Base-by-base conservation (phyloP, 1,284 basidiomycete genomes). In the Trametes hirsuta region DNA sequence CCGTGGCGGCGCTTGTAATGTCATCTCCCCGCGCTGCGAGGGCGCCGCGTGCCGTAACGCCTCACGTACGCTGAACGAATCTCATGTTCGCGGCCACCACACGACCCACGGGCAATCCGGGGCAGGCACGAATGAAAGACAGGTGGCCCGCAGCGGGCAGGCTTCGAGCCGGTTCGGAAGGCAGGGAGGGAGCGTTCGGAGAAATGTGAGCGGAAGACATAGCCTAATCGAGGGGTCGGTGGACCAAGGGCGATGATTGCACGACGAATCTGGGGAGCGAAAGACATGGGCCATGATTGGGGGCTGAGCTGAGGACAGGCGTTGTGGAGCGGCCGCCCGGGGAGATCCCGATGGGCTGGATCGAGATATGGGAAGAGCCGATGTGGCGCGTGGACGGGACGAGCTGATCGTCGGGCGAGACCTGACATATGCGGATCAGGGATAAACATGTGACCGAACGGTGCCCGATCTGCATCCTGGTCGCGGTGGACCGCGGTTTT, bases 311-410 rank as follows among this genome's bases (percentile, higher is more conserved):
- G 49, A 14, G 39, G 47, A 35, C 22, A 55, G 53, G 57, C 63
- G 63, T 55, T 47, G 59, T 46, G 55, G 57, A 52, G 51, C 41
- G 18, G 40, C 34, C 30, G 37, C 21, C 21, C 30, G 40, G 53
- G 35, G 46, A 60, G 63, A 64, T 64, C 44, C 14, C 47, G 56
- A 61, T 64, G 25, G 9, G 30, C 44, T 47, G 35, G 55, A 63
- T 63, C 55, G 44, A 53, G 58, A 63, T 62, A 39, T 45, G 58
- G 55, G 37, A 40, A 48, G 36, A 24, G 21, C 58, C 58, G 49
- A 40, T 8, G 21, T 14, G 54, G 50, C 45, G 47, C 54, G 35
- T 51, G 50, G 9, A 24, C 18, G 0, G 36, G 12, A 14, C 36
- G 47, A 18, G n/a, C 2, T 21, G 10, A 39, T 24, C 48, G 62